Evolutionary conservation across 2,329 filamentous ascomycete species (phyloP).

Genomic region (Aureobasidium mangrovei): DNA sequence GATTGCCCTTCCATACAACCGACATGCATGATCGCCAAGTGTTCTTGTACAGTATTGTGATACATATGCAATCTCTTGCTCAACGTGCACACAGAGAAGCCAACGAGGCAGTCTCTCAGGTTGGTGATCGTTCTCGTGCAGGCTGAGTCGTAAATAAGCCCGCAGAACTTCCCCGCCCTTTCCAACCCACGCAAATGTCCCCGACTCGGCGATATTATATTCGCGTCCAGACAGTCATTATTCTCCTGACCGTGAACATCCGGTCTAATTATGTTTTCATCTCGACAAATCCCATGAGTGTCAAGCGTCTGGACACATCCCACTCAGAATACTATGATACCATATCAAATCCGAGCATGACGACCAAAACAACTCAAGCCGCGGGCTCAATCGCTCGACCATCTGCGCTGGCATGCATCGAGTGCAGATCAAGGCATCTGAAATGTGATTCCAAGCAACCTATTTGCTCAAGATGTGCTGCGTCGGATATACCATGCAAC

Average conservation of each 20-base stretch:
- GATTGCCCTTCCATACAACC: too few species aligned
- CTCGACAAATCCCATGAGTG: too few species aligned
- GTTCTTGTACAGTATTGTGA: too few species aligned
- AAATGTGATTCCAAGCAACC: slow-evolving; percentile 66
- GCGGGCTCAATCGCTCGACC: not conserved
- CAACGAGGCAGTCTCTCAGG: too few species aligned
- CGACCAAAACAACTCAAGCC: not conserved
- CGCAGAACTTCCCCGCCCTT: not conserved
- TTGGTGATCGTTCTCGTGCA: not conserved
- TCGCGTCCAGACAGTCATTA: not conserved
- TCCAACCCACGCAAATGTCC: not conserved
- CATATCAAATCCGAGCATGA: not conserved
- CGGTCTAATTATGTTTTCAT: too few species aligned
- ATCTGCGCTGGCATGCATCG: slow-evolving; percentile 26
- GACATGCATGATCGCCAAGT: too few species aligned
- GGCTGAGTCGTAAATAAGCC: too few species aligned
- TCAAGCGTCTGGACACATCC: too few species aligned
- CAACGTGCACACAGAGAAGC: too few species aligned
- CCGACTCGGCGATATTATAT: slow-evolving; percentile 10
- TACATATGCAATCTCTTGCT: too few species aligned
- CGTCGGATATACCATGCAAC: slow-evolving; percentile 53
- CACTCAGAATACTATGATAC: too few species aligned
- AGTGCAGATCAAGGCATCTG: slow-evolving; percentile 53
- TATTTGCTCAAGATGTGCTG: slow-evolving; percentile 55
- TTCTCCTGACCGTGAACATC: not conserved